Conservation (phyloP, 805 yeast genomes). For the Monosporozyma servazzii region DNA sequence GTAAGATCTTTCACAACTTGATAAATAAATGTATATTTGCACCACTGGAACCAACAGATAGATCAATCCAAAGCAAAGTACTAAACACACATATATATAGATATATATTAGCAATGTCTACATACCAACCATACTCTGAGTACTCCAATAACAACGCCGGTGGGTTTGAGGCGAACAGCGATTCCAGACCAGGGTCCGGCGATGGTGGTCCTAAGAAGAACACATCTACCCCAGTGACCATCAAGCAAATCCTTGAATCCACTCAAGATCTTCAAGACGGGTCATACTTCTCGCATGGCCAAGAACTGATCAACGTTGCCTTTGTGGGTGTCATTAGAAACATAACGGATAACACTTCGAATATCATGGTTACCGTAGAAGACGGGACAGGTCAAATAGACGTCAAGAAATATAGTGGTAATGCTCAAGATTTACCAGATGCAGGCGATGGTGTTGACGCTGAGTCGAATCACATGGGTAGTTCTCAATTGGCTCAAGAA, state of each 20-base stretch:
- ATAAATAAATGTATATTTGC: neutral
- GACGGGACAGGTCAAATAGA: slow-evolving; percentile 70
- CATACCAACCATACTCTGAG: slow-evolving; percentile 28
- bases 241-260: slow-evolving; percentile 60
- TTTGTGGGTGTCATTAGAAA: slow-evolving; percentile 66
- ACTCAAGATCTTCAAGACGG: slow-evolving; percentile 56
- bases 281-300: slow-evolving; percentile 48
- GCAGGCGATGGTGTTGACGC: slow-evolving; percentile 22
- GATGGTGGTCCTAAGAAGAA: slow-evolving; percentile 17
- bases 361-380: slow-evolving; percentile 51
- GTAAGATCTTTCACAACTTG: neutral
- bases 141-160: slow-evolving; percentile 27
- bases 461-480: slow-evolving; percentile 12
- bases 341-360: slow-evolving; percentile 48
- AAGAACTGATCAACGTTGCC: slow-evolving; percentile 53
- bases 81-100: neutral
- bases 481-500: slow-evolving; percentile 29
- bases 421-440: slow-evolving; percentile 26
- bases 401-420: slow-evolving; percentile 55
- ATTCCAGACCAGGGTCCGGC: slow-evolving; percentile 17
- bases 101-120: slow-evolving; percentile 3
- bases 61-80: too few species aligned
- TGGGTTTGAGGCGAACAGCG: slow-evolving; percentile 23
- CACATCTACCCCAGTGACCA: slow-evolving; percentile 57
- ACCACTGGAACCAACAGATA: too few species aligned